Base-by-base conservation (phyloP, 129 eudicot species). In the Dittrichia graveolens region DNA sequence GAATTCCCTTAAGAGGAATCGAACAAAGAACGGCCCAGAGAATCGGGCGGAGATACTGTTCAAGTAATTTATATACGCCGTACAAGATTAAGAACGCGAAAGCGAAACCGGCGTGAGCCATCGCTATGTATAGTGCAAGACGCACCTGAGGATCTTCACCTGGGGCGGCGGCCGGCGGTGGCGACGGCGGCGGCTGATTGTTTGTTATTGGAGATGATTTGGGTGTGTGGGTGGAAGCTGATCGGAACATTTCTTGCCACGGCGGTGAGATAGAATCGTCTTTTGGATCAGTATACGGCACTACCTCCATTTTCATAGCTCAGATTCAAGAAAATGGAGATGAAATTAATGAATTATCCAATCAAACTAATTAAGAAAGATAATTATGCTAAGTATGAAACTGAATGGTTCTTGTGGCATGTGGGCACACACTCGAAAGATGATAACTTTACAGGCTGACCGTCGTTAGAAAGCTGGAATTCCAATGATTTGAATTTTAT, bases 11-110 rank as follows among this genome's bases (percentile, higher is more conserved):
- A 55, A 95, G 79, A 3, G 99, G 99, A 65, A 95, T 95, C 3
- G 99, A 95, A 74, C 94, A 95, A 38, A 95, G 88, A 14, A 91
- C 91, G 6, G 97, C 99, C 99, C 99, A 95, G 1, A 84, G 79
- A 50, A 95, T 82, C 10, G 99, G 97, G 38, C 99, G 76, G 13
- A 95, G 73, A 73, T 91, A 95, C 18, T 83, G 95, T 78, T 95
- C 92, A 0, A 95, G 90, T 13, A 95, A 81, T 40, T 76, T 89
- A 74, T 84, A 83, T 10, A 95, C 89, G 31, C 84, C 96, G 55
- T 77, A 91, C 10, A 91, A 81, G 53, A 84, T 69, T 9, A 95
- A 75, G n/a, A 91, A 73, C 5, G 92, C 39, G 43, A 95, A 85
- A 7, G 86, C 94, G 19, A 91, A 84, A 2, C 91, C 93, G 9